These are phyloP conservation scores for Russula lepida DNA, from an alignment of 768 basidiomycete species.

Conservation along the genomic window DNA sequence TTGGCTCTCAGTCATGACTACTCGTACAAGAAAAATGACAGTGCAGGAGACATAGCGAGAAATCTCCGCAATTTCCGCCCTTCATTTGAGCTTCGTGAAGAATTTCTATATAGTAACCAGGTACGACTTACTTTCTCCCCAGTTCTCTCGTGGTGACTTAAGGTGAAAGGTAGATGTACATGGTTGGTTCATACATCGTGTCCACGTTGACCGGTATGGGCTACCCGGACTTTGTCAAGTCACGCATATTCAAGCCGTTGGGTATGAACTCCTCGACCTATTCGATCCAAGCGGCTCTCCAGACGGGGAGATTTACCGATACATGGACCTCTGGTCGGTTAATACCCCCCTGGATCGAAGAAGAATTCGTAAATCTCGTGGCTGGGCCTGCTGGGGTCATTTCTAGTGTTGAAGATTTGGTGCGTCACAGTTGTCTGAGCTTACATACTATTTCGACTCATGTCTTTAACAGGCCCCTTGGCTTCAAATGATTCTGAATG, in stretches of 20 bases:
- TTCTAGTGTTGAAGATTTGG: slow-evolving; percentile 37
- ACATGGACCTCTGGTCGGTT: slow-evolving; percentile 30
- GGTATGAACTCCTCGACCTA: slow-evolving; percentile 37
- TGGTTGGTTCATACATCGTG: slow-evolving; percentile 30
- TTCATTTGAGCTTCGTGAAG: slow-evolving; percentile 31
- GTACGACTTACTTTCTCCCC: slow-evolving; percentile 18
- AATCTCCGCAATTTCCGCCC: slow-evolving; percentile 29
- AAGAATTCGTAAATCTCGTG: slow-evolving; percentile 22
- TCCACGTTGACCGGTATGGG: slow-evolving; percentile 26
- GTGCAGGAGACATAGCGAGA: slow-evolving; percentile 1
- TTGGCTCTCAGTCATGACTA: slow-evolving; percentile 8
- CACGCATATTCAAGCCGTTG: slow-evolving; percentile 35
- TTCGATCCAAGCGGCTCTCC: slow-evolving; percentile 28
- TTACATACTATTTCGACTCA: not conserved
- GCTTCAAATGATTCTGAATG: slow-evolving; percentile 31
- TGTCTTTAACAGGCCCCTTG: slow-evolving; percentile 30
- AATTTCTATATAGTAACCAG: slow-evolving; percentile 34
- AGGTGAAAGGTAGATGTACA: slow-evolving; percentile 31
- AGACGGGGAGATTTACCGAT: slow-evolving; percentile 29
- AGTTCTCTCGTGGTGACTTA: not conserved
- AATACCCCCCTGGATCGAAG: slow-evolving; percentile 28
- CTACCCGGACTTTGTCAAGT: slow-evolving; percentile 35
- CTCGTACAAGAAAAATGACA: not conserved
- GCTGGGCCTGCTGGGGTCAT: slow-evolving; percentile 39
- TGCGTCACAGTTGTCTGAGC: slow-evolving; percentile 22